Conservation (phyloP, 2,329 filamentous ascomycete species). For the Albophoma yamanashiensis region DNA sequence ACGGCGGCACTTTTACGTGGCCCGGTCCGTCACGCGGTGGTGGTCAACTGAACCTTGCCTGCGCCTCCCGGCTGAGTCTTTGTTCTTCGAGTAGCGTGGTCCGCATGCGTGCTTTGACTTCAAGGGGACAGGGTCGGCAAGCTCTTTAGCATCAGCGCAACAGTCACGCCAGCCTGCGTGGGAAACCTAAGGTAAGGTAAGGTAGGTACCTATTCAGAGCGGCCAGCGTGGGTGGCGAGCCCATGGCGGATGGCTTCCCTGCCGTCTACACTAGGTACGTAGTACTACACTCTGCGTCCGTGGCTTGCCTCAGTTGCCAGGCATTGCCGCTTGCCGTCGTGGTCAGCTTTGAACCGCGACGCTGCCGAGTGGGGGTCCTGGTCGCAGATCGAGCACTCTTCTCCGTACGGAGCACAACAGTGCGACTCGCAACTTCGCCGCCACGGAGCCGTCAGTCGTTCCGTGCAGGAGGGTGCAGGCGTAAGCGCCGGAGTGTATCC, state of each 20-base stretch:
- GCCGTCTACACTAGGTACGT: no score
- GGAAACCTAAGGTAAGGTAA: no score
- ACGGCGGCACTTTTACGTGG: not conserved
- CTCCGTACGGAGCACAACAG: no score
- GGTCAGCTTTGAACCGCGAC: not conserved
- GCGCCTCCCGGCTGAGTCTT: not conserved
- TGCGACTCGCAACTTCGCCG: no score
- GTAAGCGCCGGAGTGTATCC: no score
- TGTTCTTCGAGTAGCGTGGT: not conserved
- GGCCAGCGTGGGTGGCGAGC: not conserved
- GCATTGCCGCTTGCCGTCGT: not conserved
- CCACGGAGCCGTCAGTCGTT: no score
- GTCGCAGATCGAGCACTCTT: not conserved
- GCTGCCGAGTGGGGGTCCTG: not conserved
- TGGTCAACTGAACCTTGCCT: not conserved
- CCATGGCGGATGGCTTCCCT: not conserved
- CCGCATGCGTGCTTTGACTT: no score
- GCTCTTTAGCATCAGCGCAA: not conserved
- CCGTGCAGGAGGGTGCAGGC: no score
- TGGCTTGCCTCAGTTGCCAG: not conserved
- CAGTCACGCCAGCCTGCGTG: not conserved
- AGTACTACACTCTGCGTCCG: not conserved
- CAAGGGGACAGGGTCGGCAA: not conserved
- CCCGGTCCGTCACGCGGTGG: not conserved
- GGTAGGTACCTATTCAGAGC: not conserved